These are phyloP conservation scores for Cryptosporidium viatorum DNA, from an alignment of 169 alveolate genomes.

Conservation along the genomic window DNA sequence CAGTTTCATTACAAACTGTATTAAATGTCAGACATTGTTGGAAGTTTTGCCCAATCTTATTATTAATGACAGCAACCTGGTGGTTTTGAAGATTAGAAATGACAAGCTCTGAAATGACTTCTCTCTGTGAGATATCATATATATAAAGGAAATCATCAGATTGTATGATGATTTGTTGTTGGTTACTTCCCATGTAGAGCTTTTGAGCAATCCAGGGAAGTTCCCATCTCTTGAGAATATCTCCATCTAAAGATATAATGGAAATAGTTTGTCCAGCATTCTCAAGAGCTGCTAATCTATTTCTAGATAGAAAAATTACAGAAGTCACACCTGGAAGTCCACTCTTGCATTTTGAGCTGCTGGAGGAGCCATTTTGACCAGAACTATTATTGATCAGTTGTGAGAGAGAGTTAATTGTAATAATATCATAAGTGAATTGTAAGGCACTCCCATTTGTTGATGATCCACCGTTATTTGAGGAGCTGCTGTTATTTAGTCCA, in stretches of 20 bases:
- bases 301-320: constrained; percentile 76
- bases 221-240: constrained; percentile 78
- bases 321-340: constrained; percentile 78
- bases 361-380: not conserved
- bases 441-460: not conserved
- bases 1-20: constrained; percentile 75
- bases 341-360: constrained; percentile 74
- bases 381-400: not conserved
- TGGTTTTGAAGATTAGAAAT: constrained; percentile 80
- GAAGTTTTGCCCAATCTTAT: constrained; percentile 80
- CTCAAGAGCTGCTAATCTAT: constrained; percentile 80
- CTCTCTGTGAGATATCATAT: constrained; percentile 84
- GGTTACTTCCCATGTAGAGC: constrained; percentile 32
- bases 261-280: constrained; percentile 79
- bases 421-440: constrained; percentile 41
- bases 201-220: constrained; percentile 84
- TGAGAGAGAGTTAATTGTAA: constrained; percentile 51
- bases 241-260: constrained; percentile 78
- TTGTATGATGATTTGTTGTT: constrained; percentile 79
- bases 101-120: constrained; percentile 79
- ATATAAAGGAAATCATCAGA: constrained; percentile 82
- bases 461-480: not conserved
- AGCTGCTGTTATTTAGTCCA: not conserved
- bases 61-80: constrained; percentile 81
- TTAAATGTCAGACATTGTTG: constrained; percentile 64